A percentile compares a stretch with the other conserved stretches of the same genome.
These are phyloP conservation scores for Exserohilum turcica DNA, from an alignment of 2,329 filamentous ascomycete species.

Conservation along the genomic window DNA sequence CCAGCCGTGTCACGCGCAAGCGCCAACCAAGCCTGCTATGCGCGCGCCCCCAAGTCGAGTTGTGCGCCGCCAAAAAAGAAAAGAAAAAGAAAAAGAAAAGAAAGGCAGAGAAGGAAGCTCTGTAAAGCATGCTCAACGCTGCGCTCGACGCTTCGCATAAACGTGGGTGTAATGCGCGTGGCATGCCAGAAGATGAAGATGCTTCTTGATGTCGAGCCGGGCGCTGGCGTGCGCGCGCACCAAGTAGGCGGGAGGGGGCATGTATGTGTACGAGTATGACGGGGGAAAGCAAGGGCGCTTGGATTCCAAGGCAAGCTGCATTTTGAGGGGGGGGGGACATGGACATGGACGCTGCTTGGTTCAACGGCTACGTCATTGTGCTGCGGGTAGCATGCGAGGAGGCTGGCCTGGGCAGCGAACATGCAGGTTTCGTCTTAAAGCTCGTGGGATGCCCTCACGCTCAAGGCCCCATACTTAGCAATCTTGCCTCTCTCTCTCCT, in stretches of 20 bases:
- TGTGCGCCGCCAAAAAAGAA: too few species aligned
- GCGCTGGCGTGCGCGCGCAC: neutral
- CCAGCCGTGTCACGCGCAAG: neutral
- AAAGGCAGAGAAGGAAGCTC: too few species aligned
- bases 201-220: neutral
- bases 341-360: neutral
- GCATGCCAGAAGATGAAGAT: too few species aligned
- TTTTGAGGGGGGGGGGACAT: neutral
- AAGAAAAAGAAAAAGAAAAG: too few species aligned
- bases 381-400: neutral
- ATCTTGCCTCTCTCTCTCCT: neutral
- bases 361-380: conserved; percentile 12
- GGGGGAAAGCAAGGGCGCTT: neutral
- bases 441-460: conserved; percentile 15
- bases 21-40: neutral
- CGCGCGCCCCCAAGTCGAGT: too few species aligned
- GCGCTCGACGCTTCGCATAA: too few species aligned
- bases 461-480: neutral
- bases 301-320: conserved; percentile 3
- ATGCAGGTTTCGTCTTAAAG: conserved; percentile 11
- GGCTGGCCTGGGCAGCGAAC: neutral
- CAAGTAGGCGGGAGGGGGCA: neutral
- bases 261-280: too few species aligned
- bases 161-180: too few species aligned
- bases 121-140: too few species aligned